Evolutionary conservation across 768 basidiomycete species (phyloP), one percentile per base, ranked within the genome.

Genomic region (Lactarius vividus): DNA sequence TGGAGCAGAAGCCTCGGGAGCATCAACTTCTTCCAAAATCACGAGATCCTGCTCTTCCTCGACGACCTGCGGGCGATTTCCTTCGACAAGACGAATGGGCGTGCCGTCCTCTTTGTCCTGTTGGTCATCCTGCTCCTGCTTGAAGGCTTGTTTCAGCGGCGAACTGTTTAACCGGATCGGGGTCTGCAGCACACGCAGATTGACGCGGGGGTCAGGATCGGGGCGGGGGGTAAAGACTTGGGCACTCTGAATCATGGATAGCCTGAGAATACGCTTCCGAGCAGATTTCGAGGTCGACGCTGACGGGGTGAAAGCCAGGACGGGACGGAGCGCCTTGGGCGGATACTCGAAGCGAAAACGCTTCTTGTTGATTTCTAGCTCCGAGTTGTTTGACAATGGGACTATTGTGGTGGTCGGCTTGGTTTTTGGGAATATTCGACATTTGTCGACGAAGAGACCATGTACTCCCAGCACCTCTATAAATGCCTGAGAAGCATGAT

Each of bases 221-320:
- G 86, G 87, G 4, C 83, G 75, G 1, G 89, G 90, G 1, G 85
- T 84, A 74, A 91, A 89, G 5, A 92, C 88, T 70, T 89, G 84
- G 0, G 88, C 88, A 62, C 85, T 85, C 29, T 85, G 80, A 39
- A 92, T 89, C 87, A 92, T 88, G 2, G 88, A 89, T 65, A 92
- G 81, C 33, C 89, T 84, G 2, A 88, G 80, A 2, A 83, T 80
- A 26, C 79, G 79, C 28, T 73, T 72, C 26, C 72, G 77, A 61
- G 71, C 77, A 75, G 71, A 56, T 28, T 63, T 61, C n/a, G 33
- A 31, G 18, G 57, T 20, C 2, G 54, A 29, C 18, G 65, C 66
- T 28, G 57, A 56, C 39, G 71, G 59, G 67, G 65, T 69, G 0
- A 84, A 83, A 8, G 81, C 79, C 44, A 83, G 79, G 33, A 78